Evolutionary conservation across 306 rosid genomes (phyloP).

Genomic region (Corylus avellana): DNA sequence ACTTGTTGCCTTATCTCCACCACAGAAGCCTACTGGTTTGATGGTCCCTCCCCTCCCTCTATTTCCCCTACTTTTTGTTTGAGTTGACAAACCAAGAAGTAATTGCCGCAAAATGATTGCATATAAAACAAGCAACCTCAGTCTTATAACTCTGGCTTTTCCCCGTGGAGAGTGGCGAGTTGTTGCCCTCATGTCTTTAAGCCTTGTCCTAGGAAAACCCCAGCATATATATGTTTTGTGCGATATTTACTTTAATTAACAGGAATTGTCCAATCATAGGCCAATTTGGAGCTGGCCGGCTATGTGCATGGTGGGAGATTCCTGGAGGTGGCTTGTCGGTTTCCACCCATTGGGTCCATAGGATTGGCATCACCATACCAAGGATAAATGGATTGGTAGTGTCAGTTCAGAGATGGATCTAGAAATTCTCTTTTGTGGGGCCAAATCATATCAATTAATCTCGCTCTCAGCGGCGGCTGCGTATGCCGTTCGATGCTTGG

Average conservation of each 20-base stretch:
- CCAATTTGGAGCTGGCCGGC: slow-evolving; percentile 12
- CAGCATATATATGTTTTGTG: not conserved
- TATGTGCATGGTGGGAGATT: not conserved
- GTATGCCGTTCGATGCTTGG: no score
- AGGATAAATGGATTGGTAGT: not conserved
- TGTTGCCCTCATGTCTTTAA: not conserved
- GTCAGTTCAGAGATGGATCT: not conserved
- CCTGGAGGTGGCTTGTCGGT: not conserved
- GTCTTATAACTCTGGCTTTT: slow-evolving; percentile 28
- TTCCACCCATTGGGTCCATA: slow-evolving; percentile 32
- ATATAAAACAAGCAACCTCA: slow-evolving; percentile 35
- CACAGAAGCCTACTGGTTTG: slow-evolving; percentile 29
- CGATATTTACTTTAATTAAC: not conserved
- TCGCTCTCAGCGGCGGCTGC: no score
- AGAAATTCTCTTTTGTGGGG: not conserved
- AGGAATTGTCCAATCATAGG: slow-evolving; percentile 6
- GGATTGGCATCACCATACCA: not conserved
- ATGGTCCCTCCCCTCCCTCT: slow-evolving; percentile 8
- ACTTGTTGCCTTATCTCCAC: slow-evolving; percentile 26
- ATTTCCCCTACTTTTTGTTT: slow-evolving; percentile 21
- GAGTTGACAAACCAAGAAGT: slow-evolving; percentile 41
- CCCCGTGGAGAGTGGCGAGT: slow-evolving; percentile 26
- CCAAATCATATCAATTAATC: not conserved
- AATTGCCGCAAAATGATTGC: slow-evolving; percentile 20
- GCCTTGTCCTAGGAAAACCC: not conserved